phyloP scores from a whole-genome alignment of 2,329 filamentous ascomycete species.

The Fusarium scirpi region DNA sequence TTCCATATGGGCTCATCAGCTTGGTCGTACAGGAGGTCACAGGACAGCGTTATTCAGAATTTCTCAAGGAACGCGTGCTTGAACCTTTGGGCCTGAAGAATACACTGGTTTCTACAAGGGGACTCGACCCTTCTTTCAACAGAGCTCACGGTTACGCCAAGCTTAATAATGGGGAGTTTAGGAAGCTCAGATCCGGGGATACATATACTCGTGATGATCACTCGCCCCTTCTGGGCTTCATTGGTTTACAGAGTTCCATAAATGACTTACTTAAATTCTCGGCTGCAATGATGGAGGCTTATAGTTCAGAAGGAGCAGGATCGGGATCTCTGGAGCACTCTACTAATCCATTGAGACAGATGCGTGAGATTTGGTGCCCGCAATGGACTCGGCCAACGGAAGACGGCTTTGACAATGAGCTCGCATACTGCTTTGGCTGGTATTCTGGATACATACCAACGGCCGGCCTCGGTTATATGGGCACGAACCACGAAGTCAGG shows the following conservation, averaged over 20 bases:
- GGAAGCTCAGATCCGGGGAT: background rate
- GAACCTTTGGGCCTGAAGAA: background rate
- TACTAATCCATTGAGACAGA: background rate
- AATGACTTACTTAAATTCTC: background rate
- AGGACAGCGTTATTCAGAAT: background rate
- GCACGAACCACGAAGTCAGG: slow-evolving; percentile 1
- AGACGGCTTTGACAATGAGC: background rate
- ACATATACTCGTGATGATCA: background rate
- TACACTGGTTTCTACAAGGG: background rate
- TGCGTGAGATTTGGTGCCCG: background rate
- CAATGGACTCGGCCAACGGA: background rate
- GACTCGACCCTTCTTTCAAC: background rate
- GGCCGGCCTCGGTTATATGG: background rate
- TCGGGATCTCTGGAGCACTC: no score
- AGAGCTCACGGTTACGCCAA: background rate
- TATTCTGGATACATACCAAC: background rate
- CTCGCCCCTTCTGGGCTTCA: background rate
- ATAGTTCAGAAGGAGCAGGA: background rate
- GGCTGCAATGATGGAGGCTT: background rate
- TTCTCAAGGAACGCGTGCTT: background rate
- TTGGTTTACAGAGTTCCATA: background rate
- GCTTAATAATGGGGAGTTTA: background rate
- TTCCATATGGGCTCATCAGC: background rate
- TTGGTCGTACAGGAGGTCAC: background rate
- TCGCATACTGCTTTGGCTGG: background rate